Base-by-base conservation (phyloP, 225 moss, liverwort and hornwort species). In the Rhytidiadelphus loreus region DNA sequence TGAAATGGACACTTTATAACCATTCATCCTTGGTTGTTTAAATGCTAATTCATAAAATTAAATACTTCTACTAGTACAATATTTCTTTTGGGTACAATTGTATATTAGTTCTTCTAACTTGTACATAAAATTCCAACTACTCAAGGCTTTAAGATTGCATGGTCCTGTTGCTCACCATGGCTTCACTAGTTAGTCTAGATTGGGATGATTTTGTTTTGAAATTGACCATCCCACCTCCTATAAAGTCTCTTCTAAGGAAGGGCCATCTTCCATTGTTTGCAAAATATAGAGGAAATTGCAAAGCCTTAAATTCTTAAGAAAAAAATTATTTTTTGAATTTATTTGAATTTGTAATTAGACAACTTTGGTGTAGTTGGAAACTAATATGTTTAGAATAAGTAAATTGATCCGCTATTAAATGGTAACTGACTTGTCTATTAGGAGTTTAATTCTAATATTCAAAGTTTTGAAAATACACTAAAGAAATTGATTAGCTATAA, bases 331-430 rank as follows among this genome's bases (percentile, higher is more conserved):
- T 28, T 61, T 13, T 63, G 16, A 63, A 63, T 32, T 33, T 16
- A 24, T 39, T 41, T 41, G 39, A 13, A 39, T 39, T 39, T 41
- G 13, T n/a, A n/a, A n/a, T n/a, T n/a, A n/a, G n/a, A n/a, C 5
- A 24, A 13, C 8, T 24, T 13, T 39, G 23, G 7, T 39, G 2
- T 69, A 4, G 1, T 39, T 13, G 4, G 13, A 69, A 39, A 69
- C n/a, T 39, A 13, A 39, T 39, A 0, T 5, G 3, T 24, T 8
- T 0, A 39, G 0, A 23, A 7, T 23, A 69, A 13, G 2, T 69
- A 13, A 69, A 7, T 8, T 22, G 0, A 69, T 39, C 12, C 1
- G 0, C 23, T 13, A 13, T 13, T 37, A 13, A 7, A 4, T 57
- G 14, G 2, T 69, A 24, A 25, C 6, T 8, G 5, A 24, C 2